Percentiles rank a stretch among this genome's conserved stretches.
phyloP scores from a whole-genome alignment of 495 filamentous ascomycete genomes.

The Penicillium ochrochloron region DNA sequence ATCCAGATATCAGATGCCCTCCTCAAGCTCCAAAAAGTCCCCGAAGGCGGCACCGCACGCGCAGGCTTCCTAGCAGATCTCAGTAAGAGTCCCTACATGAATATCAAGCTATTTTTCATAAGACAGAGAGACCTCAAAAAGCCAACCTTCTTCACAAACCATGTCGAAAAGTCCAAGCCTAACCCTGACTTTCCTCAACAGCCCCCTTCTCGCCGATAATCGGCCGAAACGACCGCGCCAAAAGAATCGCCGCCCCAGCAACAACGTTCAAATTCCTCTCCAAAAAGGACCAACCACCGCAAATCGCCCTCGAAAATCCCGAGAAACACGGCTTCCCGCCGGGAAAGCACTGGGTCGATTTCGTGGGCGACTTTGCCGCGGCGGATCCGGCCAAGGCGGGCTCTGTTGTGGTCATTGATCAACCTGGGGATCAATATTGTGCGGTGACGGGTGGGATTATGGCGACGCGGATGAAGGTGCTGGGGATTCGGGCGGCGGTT shows the following conservation, averaged over 20 bases:
- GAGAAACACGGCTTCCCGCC: conserved; percentile 41
- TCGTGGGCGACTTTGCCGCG: conserved; percentile 34
- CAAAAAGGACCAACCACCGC: conserved; percentile 41
- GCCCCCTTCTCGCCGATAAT: conserved; percentile 41
- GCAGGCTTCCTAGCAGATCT: conserved; percentile 68
- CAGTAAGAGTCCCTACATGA: conserved; percentile 35
- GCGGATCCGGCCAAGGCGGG: conserved; percentile 41
- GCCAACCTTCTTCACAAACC: not conserved
- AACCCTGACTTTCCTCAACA: conserved; percentile 12
- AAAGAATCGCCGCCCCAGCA: conserved; percentile 60
- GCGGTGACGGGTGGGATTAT: conserved; percentile 72
- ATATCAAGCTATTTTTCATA: not conserved
- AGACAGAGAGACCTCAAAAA: not conserved
- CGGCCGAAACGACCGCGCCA: conserved; percentile 34
- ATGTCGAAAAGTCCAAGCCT: not conserved
- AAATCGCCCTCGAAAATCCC: conserved; percentile 30
- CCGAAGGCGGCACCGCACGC: conserved; percentile 36
- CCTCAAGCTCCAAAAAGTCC: conserved; percentile 59
- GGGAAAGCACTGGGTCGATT: conserved; percentile 65
- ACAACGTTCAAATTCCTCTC: conserved; percentile 67
- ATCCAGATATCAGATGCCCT: conserved; percentile 65
- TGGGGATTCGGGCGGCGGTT: conserved; percentile 59
- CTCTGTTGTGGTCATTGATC: conserved; percentile 62
- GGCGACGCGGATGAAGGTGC: conserved; percentile 62
- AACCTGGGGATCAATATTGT: conserved; percentile 62